phyloP scores from a whole-genome alignment of 2,329 filamentous ascomycete genomes.

The Cytospora leucostoma region DNA sequence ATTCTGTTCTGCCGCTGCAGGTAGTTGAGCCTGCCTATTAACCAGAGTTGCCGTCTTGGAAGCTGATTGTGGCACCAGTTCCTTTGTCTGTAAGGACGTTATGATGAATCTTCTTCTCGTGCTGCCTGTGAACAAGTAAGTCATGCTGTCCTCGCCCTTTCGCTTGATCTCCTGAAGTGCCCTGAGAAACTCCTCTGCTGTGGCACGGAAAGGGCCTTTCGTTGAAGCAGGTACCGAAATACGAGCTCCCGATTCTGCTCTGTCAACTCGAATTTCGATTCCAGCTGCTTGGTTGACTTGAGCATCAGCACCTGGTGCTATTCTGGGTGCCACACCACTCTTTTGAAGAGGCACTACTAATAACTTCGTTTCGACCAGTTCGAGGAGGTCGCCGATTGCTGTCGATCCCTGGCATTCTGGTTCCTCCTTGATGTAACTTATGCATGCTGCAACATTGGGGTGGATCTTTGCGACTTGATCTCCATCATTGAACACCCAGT shows the following conservation, averaged over 20 bases:
- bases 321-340: background rate
- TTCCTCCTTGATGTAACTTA: background rate
- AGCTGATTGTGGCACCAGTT: background rate
- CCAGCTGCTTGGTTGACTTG: background rate
- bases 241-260: background rate
- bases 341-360: background rate
- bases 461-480: background rate
- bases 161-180: background rate
- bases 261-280: background rate
- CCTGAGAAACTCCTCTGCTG: background rate
- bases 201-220: background rate
- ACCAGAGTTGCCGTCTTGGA: background rate
- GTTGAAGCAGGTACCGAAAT: background rate
- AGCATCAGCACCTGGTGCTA: background rate
- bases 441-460: background rate
- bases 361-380: background rate
- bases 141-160: background rate
- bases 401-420: background rate
- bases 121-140: background rate
- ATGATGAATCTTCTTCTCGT: background rate
- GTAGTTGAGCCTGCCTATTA: background rate
- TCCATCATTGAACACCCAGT: background rate
- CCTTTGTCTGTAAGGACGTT: background rate
- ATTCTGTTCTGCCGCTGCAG: background rate
- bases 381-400: background rate